phyloP scores from a whole-genome alignment of 2,329 filamentous ascomycete species.

The Zymoseptoria ardabiliae region DNA sequence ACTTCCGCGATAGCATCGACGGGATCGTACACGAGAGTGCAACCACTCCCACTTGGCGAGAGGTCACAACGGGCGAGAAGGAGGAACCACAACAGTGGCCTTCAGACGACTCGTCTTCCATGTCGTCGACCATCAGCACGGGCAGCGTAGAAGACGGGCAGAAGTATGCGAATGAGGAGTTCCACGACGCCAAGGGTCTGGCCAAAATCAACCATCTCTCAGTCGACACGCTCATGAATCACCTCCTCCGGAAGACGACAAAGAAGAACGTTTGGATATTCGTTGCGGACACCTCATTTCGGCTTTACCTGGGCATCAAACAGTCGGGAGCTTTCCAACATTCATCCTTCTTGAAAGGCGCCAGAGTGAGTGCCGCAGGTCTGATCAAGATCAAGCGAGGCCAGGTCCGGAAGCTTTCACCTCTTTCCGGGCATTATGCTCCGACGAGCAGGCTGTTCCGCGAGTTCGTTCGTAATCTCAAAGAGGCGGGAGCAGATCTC shows the following conservation, averaged over 20 bases:
- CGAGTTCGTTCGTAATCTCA: conserved; percentile 67
- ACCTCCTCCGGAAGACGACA: conserved; percentile 68
- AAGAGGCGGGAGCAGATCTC: conserved; percentile 70
- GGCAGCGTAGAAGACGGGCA: conserved; percentile 54
- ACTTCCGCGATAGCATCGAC: conserved; percentile 71
- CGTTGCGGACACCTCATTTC: conserved; percentile 76
- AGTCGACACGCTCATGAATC: conserved; percentile 67
- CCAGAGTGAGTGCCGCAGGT: conserved; percentile 73
- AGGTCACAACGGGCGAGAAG: conserved; percentile 28
- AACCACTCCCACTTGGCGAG: conserved; percentile 37
- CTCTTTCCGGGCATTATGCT: conserved; percentile 67
- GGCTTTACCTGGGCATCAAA: conserved; percentile 85
- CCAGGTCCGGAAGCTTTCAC: conserved; percentile 64
- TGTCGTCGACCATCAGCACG: conserved; percentile 35
- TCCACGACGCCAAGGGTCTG: conserved; percentile 54
- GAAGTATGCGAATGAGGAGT: conserved; percentile 58
- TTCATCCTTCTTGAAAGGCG: conserved; percentile 78
- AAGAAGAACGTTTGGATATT: conserved; percentile 93
- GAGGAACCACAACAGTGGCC: conserved; percentile 13
- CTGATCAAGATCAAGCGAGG: conserved; percentile 80
- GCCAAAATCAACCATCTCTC: conserved; percentile 60
- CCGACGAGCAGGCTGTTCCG: conserved; percentile 78
- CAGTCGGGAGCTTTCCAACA: conserved; percentile 84
- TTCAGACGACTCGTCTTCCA: conserved; percentile 18
- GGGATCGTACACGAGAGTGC: conserved; percentile 45